Evolutionary conservation across 1,284 basidiomycete species (phyloP).

Genomic region (Pseudozyma pruni): DNA sequence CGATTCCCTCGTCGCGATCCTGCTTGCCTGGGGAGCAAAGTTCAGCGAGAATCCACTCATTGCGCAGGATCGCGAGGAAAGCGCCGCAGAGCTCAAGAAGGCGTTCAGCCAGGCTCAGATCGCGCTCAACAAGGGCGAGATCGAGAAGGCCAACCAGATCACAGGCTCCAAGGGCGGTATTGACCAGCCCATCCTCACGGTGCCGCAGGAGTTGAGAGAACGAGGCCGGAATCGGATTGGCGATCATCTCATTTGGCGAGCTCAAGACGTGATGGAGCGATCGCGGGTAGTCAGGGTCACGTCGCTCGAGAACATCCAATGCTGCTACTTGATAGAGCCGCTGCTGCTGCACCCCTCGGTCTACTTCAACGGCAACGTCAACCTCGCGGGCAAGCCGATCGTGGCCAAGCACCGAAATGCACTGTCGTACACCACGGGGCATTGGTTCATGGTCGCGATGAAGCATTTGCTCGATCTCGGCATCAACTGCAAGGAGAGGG

Average conservation of each 20-base stretch:
- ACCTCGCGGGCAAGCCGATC: slow-evolving; percentile 28
- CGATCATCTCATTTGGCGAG: slow-evolving; percentile 76
- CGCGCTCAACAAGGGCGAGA: slow-evolving; percentile 42
- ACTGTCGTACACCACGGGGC: slow-evolving; percentile 38
- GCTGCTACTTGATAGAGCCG: slow-evolving; percentile 51
- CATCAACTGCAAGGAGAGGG: slow-evolving; percentile 50
- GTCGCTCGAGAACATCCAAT: slow-evolving; percentile 78
- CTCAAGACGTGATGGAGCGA: slow-evolving; percentile 73
- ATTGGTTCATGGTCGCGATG: slow-evolving; percentile 53
- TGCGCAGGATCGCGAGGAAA: slow-evolving; percentile 78
- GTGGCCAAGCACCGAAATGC: slow-evolving; percentile 31
- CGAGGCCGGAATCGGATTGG: slow-evolving; percentile 79
- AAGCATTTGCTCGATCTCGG: slow-evolving; percentile 55
- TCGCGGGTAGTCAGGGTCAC: slow-evolving; percentile 84
- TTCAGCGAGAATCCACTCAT: slow-evolving; percentile 88
- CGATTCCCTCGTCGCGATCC: slow-evolving; percentile 81
- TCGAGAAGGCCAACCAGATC: slow-evolving; percentile 39
- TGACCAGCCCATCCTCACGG: slow-evolving; percentile 45
- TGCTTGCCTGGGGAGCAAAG: slow-evolving; percentile 91
- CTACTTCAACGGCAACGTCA: slow-evolving; percentile 34
- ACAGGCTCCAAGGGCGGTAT: slow-evolving; percentile 48
- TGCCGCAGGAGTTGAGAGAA: slow-evolving; percentile 36
- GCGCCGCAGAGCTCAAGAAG: slow-evolving; percentile 62
- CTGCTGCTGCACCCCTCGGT: slow-evolving; percentile 43
- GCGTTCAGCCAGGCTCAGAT: slow-evolving; percentile 40